These are phyloP conservation scores for Cladosporium sp. DNA, from an alignment of 2,329 filamentous ascomycete species.

Conservation along the genomic window DNA sequence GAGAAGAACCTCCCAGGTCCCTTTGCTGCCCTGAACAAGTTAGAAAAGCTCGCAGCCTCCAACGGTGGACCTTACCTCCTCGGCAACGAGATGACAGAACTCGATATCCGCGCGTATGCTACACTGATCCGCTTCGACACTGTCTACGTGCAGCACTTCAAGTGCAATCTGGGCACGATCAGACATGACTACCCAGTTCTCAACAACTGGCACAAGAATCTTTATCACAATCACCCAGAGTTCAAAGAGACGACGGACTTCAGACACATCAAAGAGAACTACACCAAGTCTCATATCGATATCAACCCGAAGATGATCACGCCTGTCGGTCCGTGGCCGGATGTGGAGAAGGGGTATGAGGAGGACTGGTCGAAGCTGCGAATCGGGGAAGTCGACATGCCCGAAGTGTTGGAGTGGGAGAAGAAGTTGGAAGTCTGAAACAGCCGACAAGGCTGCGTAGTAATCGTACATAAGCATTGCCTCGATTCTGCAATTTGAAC, in stretches of 20 bases:
- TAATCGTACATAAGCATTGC: too few relatives aligned
- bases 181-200: conserved; percentile 55
- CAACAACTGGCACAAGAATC: conserved; percentile 56
- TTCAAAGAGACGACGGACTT: conserved; percentile 61
- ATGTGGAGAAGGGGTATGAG: conserved; percentile 52
- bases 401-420: conserved; percentile 32
- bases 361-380: conserved; percentile 46
- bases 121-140: conserved; percentile 56
- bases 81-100: conserved; percentile 53
- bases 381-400: conserved; percentile 47
- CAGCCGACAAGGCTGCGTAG: not conserved
- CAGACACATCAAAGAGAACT: conserved; percentile 65
- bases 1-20: conserved; percentile 51
- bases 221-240: conserved; percentile 55
- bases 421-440: conserved; percentile 19
- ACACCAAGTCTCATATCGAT: conserved; percentile 56
- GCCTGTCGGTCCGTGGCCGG: conserved; percentile 58
- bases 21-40: conserved; percentile 57
- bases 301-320: conserved; percentile 61
- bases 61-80: conserved; percentile 55
- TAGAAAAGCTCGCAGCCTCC: conserved; percentile 47
- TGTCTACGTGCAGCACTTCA: conserved; percentile 58
- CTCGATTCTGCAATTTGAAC: too few relatives aligned
- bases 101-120: conserved; percentile 56
- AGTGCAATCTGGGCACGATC: conserved; percentile 62